Percentiles rank a stretch among this genome's conserved stretches.
These are phyloP conservation scores for Berberis vulgaris DNA, from an alignment of 164 flowering plant species.

Conservation along the genomic window DNA sequence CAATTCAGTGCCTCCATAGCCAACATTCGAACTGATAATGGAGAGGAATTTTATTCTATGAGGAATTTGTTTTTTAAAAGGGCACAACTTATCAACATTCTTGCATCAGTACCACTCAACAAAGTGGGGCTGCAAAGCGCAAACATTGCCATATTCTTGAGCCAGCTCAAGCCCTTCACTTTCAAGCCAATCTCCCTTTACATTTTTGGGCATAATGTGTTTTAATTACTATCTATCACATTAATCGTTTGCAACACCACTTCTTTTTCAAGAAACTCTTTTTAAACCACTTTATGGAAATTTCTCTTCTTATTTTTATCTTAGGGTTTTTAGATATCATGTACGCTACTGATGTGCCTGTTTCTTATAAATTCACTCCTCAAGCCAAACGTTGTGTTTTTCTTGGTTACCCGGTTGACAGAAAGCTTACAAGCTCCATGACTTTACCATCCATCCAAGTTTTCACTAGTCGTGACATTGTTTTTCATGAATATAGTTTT, in stretches of 20 bases:
- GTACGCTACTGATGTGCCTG: conserved; percentile 6
- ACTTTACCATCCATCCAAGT: conserved; percentile 1
- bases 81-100: not conserved
- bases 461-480: not conserved
- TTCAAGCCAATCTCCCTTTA: not conserved
- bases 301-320: conserved; percentile 1
- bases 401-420: conserved; percentile 14
- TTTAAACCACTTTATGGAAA: not conserved
- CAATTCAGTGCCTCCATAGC: not conserved
- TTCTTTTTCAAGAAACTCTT: not conserved
- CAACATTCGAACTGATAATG: not conserved
- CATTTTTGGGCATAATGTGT: conserved; percentile 8
- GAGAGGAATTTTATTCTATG: not conserved
- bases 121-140: conserved; percentile 6
- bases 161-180: not conserved
- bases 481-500: conserved; percentile 7
- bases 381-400: conserved; percentile 10
- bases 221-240: not conserved
- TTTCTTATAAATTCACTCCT: not conserved
- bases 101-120: conserved; percentile 2
- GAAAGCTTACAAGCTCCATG: conserved; percentile 3
- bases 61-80: not conserved
- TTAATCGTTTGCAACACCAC: not conserved
- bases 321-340: conserved; percentile 11
- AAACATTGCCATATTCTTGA: not conserved